Evolutionary conservation across 257 asterid genomes (phyloP).

Genomic region (Thymus mandschuricus): DNA sequence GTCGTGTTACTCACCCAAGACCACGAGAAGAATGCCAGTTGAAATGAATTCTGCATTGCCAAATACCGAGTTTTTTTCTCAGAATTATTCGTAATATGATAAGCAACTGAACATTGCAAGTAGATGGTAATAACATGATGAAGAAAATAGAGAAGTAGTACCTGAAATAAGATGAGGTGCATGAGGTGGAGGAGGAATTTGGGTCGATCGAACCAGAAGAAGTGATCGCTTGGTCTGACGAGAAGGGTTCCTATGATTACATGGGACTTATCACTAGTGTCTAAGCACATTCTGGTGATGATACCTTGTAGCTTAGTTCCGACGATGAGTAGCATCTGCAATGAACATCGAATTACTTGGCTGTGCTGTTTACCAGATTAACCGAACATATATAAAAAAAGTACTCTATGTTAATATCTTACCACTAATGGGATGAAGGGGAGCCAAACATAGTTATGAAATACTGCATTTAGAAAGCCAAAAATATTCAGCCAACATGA

Average conservation of each 20-base stretch:
- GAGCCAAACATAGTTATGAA: slow-evolving; percentile 68
- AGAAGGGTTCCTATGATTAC: slow-evolving; percentile 59
- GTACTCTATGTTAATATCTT: slow-evolving; percentile 24
- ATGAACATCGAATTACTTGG: neutral
- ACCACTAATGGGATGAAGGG: slow-evolving; percentile 79
- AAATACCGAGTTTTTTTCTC: neutral
- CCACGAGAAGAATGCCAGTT: slow-evolving; percentile 76
- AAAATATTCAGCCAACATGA: neutral
- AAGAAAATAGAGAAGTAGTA: slow-evolving; percentile 27
- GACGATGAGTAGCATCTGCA: slow-evolving; percentile 60
- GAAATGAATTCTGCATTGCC: slow-evolving; percentile 72
- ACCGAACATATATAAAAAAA: neutral
- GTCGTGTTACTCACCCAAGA: slow-evolving; percentile 54
- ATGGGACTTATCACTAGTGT: slow-evolving; percentile 51
- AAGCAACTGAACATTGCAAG: no score
- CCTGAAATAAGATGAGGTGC: slow-evolving; percentile 80
- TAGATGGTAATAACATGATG: neutral
- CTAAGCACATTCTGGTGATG: slow-evolving; percentile 77
- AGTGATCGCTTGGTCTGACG: slow-evolving; percentile 71
- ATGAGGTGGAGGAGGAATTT: slow-evolving; percentile 72
- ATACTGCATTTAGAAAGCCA: slow-evolving; percentile 48
- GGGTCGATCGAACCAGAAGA: slow-evolving; percentile 71
- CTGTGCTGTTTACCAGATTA: neutral
- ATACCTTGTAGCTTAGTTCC: slow-evolving; percentile 79
- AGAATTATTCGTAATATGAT: neutral